Evolutionary conservation across 768 basidiomycete species (phyloP).

Genomic region (Leccinellum luteum): DNA sequence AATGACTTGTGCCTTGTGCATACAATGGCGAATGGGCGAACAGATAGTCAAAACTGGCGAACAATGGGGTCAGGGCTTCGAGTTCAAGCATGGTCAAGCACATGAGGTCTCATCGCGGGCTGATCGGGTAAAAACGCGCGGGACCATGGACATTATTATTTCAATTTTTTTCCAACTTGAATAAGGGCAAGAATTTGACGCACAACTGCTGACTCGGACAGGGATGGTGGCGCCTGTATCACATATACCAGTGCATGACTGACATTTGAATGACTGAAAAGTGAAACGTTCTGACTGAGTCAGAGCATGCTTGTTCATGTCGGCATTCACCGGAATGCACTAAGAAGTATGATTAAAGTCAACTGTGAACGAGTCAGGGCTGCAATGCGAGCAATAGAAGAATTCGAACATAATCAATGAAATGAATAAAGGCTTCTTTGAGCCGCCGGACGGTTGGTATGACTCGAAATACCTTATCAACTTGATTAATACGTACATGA

Average conservation of each 20-base stretch:
- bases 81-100: slow-evolving; percentile 3
- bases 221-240: background rate
- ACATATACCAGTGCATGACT: background rate
- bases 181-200: background rate
- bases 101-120: slow-evolving; percentile 12
- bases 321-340: slow-evolving; percentile 3
- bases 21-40: slow-evolving; percentile 5
- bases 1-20: background rate
- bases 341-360: slow-evolving; percentile 10
- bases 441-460: slow-evolving; percentile 9
- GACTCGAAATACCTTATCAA: slow-evolving; percentile 21
- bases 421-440: slow-evolving; percentile 8
- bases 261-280: background rate
- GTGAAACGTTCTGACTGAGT: background rate
- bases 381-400: background rate
- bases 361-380: slow-evolving; percentile 10
- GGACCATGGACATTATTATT: background rate
- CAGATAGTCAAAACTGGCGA: slow-evolving; percentile 14
- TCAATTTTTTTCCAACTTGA: background rate
- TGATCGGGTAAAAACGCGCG: background rate
- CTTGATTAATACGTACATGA: background rate
- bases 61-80: slow-evolving; percentile 14
- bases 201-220: background rate
- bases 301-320: background rate
- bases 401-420: slow-evolving; percentile 4